Base-by-base conservation (phyloP, 2,329 filamentous ascomycete genomes). In the Acrocalymma vagum region DNA sequence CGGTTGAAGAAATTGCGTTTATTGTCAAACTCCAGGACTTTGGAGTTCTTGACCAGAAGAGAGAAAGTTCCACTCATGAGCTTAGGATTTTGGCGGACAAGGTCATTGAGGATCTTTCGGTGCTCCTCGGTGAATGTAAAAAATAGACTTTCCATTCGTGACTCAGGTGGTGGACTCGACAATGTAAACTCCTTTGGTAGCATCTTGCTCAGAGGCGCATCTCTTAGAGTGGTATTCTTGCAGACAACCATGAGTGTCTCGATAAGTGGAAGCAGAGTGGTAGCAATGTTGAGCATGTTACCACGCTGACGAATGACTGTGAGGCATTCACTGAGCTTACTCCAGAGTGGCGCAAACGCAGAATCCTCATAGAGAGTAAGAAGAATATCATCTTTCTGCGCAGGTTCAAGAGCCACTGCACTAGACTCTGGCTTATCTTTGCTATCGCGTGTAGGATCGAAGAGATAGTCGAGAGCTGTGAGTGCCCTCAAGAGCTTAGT, bases 1-100 rank as follows among this genome's bases (percentile, higher is more conserved):
- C 94, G 88, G 67, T 85, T 96, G 78, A 99, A 99, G 79, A 95
- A 99, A 73, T 95, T 97, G 61, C 94, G 91, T 78, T 99, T 99
- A 77, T 99, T 99, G 75, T 99, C 94, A 62, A 99, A 99, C 65
- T 99, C 94, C 9, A 99, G 78, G 3, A 99, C 95, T 79, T 97
- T 99, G 17, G 94, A 95, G 65, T 99, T 99, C 78, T 96, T 96
- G 50, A 97, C 94, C 31, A 99, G 76, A 11, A 99, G 80, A 9
- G 93, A 92, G 73, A 99, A 96, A 3, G 93, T 96, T 37, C 94
- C 94, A 44, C 93, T 96, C 95, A 99, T 99, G 51, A 99, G 83
- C 70, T 96, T 95, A 20, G 95, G 94, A 55, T 95, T 97, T 64
- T 95, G 90, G 51, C 95, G 87, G 39, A 99, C 94, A 52, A 99